These are phyloP conservation scores for Clarkia xantiana DNA, from an alignment of 345 rosid genomes.

Conservation along the genomic window DNA sequence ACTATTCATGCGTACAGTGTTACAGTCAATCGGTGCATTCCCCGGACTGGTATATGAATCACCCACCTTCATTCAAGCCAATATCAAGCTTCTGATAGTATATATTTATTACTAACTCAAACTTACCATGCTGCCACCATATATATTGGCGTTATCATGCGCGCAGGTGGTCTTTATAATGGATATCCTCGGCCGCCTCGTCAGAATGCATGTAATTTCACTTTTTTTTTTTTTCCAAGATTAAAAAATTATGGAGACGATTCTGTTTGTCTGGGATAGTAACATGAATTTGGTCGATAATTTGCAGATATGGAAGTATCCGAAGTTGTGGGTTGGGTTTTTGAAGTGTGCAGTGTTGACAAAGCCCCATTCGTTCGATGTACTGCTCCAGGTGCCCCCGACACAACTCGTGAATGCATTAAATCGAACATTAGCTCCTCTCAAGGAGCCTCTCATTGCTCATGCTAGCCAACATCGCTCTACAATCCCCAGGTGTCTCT, in stretches of 20 bases:
- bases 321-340: constrained; percentile 98
- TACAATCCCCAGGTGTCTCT: constrained; percentile 64
- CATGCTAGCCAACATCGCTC: constrained; percentile 79
- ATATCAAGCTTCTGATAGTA: background rate
- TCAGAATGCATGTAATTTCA: constrained; percentile 83
- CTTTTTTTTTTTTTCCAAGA: constrained; percentile 8
- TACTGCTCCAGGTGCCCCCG: constrained; percentile 96
- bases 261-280: constrained; percentile 1
- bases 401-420: constrained; percentile 84
- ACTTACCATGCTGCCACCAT: background rate
- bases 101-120: background rate
- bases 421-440: constrained; percentile 35
- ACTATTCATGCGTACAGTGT: constrained; percentile 95
- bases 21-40: constrained; percentile 92
- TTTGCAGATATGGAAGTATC: constrained; percentile 89
- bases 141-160: background rate
- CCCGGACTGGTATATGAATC: constrained; percentile 64
- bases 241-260: background rate
- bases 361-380: constrained; percentile 80
- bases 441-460: constrained; percentile 67
- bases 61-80: background rate
- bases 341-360: constrained; percentile 76
- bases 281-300: constrained; percentile 8
- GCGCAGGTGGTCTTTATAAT: constrained; percentile 73
- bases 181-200: constrained; percentile 94